phyloP scores from a whole-genome alignment of 768 basidiomycete species.

The Auriculariales sp. region DNA sequence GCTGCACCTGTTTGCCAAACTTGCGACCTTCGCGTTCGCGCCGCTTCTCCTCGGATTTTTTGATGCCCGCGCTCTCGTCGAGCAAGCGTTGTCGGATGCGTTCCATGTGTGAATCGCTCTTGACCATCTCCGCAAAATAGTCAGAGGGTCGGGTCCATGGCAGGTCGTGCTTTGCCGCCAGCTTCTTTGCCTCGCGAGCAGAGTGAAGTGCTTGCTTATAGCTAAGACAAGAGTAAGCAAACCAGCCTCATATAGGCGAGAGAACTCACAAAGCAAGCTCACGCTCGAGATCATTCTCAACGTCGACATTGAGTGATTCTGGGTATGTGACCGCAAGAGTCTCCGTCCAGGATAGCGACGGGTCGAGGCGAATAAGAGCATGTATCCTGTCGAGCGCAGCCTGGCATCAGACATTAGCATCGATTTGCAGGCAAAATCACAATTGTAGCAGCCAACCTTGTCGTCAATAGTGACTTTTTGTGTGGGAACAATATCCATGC shows the following conservation, averaged over 20 bases:
- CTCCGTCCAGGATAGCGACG: slow-evolving; percentile 72
- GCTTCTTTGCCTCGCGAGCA: slow-evolving; percentile 56
- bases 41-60: slow-evolving; percentile 82
- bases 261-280: slow-evolving; percentile 83
- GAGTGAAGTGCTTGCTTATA: slow-evolving; percentile 90
- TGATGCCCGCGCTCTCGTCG: slow-evolving; percentile 78
- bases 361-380: slow-evolving; percentile 58
- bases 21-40: slow-evolving; percentile 92
- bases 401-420: slow-evolving; percentile 20
- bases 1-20: slow-evolving; percentile 94
- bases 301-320: slow-evolving; percentile 56
- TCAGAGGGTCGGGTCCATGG: slow-evolving; percentile 86
- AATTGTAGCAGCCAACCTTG: slow-evolving; percentile 29
- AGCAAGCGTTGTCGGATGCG: slow-evolving; percentile 80
- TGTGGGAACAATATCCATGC: slow-evolving; percentile 68
- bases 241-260: not conserved
- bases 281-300: slow-evolving; percentile 80
- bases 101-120: slow-evolving; percentile 95
- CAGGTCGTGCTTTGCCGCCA: slow-evolving; percentile 66
- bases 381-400: slow-evolving; percentile 69
- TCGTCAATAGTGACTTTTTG: slow-evolving; percentile 80
- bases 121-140: slow-evolving; percentile 98
- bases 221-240: slow-evolving; percentile 25
- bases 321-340: slow-evolving; percentile 63
- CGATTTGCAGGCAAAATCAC: not conserved